phyloP scores from a whole-genome alignment of 805 yeast genomes.

The Saccharomycodes ludwigii region DNA sequence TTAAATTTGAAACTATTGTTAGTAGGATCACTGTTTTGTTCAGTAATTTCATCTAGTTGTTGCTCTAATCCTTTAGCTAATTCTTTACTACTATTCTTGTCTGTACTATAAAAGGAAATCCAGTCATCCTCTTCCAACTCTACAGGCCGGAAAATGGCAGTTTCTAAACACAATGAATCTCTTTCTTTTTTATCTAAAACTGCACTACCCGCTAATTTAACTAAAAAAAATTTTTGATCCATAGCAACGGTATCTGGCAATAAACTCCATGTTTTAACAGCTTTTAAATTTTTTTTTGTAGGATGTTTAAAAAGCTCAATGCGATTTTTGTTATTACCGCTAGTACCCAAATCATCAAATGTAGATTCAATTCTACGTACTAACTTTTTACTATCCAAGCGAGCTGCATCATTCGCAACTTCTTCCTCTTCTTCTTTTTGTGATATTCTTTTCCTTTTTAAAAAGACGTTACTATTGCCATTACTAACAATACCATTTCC shows the following conservation, averaged over 20 bases:
- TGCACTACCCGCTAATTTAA: slow-evolving; percentile 49
- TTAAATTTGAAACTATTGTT: slow-evolving; percentile 42
- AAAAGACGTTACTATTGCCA: slow-evolving; percentile 12
- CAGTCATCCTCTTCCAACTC: slow-evolving; percentile 63
- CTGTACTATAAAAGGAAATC: slow-evolving; percentile 56
- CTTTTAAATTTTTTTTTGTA: slow-evolving; percentile 53
- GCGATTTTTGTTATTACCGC: slow-evolving; percentile 26
- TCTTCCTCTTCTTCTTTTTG: slow-evolving; percentile 17
- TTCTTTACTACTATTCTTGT: slow-evolving; percentile 27
- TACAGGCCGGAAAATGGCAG: slow-evolving; percentile 64
- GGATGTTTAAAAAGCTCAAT: slow-evolving; percentile 86
- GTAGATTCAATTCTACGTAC: slow-evolving; percentile 51
- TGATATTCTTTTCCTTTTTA: slow-evolving; percentile 9
- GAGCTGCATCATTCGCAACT: slow-evolving; percentile 17
- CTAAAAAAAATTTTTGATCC: slow-evolving; percentile 60
- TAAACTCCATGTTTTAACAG: slow-evolving; percentile 67
- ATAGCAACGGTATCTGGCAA: slow-evolving; percentile 86
- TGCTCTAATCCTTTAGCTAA: slow-evolving; percentile 30
- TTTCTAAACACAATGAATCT: slow-evolving; percentile 28
- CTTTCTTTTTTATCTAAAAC: slow-evolving; percentile 24
- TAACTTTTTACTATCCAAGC: slow-evolving; percentile 17
- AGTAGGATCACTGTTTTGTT: slow-evolving; percentile 31
- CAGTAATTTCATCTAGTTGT: slow-evolving; percentile 16
- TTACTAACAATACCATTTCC: slow-evolving; percentile 21
- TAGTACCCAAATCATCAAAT: slow-evolving; percentile 48